A percentile compares a stretch with the other conserved stretches of the same genome.
phyloP scores from a whole-genome alignment of 768 basidiomycete genomes.

The Boletus tylopilopsis region DNA sequence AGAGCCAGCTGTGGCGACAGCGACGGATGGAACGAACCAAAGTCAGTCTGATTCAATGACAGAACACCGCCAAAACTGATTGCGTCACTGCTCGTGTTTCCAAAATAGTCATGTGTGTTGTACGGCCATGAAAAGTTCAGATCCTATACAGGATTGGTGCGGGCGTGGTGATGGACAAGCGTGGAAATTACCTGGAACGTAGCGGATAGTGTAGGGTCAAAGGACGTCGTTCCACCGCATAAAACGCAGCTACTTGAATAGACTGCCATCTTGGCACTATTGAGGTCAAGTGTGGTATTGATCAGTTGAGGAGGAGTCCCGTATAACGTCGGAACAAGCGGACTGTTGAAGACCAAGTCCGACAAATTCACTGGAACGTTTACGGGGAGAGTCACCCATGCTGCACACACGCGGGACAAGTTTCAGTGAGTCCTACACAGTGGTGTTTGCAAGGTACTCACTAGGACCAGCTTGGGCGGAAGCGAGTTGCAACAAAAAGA shows the following conservation, averaged over 20 bases:
- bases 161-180: neutral
- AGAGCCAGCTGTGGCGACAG: neutral
- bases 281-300: constrained; percentile 17
- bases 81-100: constrained; percentile 11
- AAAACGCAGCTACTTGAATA: constrained; percentile 21
- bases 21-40: constrained; percentile 2
- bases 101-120: constrained; percentile 4
- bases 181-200: constrained; percentile 13
- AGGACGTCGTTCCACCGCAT: constrained; percentile 17
- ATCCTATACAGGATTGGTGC: neutral
- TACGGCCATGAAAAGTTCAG: constrained; percentile 15
- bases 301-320: constrained; percentile 17
- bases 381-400: constrained; percentile 17
- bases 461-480: no score
- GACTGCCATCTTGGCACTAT: constrained; percentile 15
- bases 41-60: constrained; percentile 11
- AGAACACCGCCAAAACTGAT: constrained; percentile 16
- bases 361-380: constrained; percentile 11
- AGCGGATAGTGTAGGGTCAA: constrained; percentile 11
- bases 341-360: constrained; percentile 12
- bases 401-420: no score
- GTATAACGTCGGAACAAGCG: constrained; percentile 15
- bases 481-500: no score
- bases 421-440: no score
- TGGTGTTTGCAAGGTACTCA: no score